phyloP scores from a whole-genome alignment of 2,329 filamentous ascomycete species.

The Colletotrichum sansevieriae region DNA sequence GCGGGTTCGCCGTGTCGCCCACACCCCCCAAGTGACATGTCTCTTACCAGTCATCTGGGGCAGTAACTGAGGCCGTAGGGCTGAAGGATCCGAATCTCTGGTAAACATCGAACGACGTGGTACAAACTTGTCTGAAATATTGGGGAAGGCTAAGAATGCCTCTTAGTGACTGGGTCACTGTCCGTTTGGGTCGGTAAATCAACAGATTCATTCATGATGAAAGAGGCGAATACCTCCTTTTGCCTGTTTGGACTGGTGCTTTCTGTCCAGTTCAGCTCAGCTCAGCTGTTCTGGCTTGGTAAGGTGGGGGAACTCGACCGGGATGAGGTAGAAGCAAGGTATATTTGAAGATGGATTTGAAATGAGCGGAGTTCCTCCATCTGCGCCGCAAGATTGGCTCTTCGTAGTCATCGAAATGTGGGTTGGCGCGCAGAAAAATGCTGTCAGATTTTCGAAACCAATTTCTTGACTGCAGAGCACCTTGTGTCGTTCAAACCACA shows the following conservation, averaged over 20 bases:
- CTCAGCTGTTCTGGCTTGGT: not conserved
- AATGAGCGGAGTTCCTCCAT: constrained; percentile 23
- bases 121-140: constrained; percentile 14
- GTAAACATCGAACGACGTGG: constrained; percentile 18
- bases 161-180: not conserved
- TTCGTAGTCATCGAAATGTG: constrained; percentile 13
- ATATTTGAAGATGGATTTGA: not conserved
- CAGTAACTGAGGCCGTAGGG: constrained; percentile 27
- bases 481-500: not conserved
- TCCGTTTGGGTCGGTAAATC: constrained; percentile 2
- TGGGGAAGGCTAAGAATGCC: not conserved
- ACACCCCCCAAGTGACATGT: constrained; percentile 19
- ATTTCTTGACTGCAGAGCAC: constrained; percentile 12
- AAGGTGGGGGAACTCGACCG: constrained; percentile 20
- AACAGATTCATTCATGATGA: not conserved
- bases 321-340: not conserved
- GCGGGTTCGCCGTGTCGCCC: constrained; percentile 22
- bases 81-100: constrained; percentile 38
- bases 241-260: not conserved
- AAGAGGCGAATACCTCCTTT: not conserved
- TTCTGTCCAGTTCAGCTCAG: constrained; percentile 7
- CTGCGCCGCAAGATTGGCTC: constrained; percentile 16
- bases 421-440: constrained; percentile 10
- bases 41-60: constrained; percentile 14
- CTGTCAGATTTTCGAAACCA: constrained; percentile 30